These are phyloP conservation scores for Cyclospora cayetanensis DNA, from an alignment of 169 alveolate genomes.

Conservation along the genomic window DNA sequence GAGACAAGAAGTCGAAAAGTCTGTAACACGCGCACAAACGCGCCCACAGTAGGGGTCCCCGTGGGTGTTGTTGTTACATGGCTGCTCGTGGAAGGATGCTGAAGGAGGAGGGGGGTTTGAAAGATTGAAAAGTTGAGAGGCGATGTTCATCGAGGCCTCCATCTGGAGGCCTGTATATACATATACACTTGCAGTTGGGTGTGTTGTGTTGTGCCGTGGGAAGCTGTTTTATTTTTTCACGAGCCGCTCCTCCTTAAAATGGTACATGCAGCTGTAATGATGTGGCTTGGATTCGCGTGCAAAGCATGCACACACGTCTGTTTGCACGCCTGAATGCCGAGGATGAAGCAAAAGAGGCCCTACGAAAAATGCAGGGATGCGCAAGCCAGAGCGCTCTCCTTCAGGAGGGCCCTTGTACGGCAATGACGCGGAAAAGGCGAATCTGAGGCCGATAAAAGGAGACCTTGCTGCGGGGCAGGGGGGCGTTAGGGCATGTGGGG, in stretches of 20 bases:
- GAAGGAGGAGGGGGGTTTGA: not conserved
- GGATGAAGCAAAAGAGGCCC: not conserved
- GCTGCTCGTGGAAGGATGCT: not conserved
- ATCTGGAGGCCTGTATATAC: too few species aligned
- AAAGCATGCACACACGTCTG: too few species aligned
- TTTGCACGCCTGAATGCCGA: not conserved
- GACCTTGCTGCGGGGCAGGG: too few species aligned
- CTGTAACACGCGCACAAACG: not conserved
- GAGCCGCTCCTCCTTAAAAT: too few species aligned
- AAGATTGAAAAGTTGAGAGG: too few species aligned
- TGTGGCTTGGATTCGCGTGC: too few species aligned
- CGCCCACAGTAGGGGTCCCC: too few species aligned
- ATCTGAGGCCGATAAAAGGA: slow-evolving; percentile 14
- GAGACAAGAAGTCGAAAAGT: slow-evolving; percentile 53
- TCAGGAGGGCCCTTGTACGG: not conserved
- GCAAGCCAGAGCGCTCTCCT: not conserved
- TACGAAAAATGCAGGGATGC: not conserved
- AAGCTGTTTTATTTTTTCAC: too few species aligned
- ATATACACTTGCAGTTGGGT: too few species aligned
- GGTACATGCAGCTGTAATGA: too few species aligned
- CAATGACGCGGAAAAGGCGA: slow-evolving; percentile 26
- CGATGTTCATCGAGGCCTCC: too few species aligned
- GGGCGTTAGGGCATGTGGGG: not conserved
- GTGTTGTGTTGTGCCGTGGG: too few species aligned
- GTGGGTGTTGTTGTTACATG: not conserved